Evolutionary conservation across 1,284 basidiomycete species (phyloP).

Genomic region (Boletus albobrunnescens): DNA sequence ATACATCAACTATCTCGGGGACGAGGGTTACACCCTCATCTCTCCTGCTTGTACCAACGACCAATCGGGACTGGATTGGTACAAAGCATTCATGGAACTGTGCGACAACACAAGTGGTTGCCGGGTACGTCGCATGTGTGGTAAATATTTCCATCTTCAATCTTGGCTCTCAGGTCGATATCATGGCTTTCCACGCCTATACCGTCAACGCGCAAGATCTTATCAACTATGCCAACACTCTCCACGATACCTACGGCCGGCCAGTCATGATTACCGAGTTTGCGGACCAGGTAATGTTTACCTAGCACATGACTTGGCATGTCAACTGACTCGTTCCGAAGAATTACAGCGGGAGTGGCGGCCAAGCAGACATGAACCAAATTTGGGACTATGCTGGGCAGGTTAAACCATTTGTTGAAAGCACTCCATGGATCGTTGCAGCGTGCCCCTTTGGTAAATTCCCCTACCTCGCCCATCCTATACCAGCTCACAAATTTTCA

Average conservation of each 20-base stretch:
- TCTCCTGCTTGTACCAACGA: constrained; percentile 68
- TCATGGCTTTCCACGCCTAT: constrained; percentile 59
- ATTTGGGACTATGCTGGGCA: constrained; percentile 53
- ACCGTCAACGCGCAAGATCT: constrained; percentile 46
- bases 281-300: constrained; percentile 51
- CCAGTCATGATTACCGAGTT: constrained; percentile 67
- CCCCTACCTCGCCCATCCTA: not conserved
- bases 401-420: constrained; percentile 54
- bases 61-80: constrained; percentile 54
- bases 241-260: constrained; percentile 46
- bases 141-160: not conserved
- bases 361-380: constrained; percentile 46
- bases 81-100: constrained; percentile 50
- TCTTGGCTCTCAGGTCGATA: constrained; percentile 43
- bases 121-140: constrained; percentile 40
- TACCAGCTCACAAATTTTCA: constrained; percentile 24
- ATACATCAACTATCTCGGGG: constrained; percentile 57
- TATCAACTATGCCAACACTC: constrained; percentile 47
- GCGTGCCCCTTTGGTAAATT: constrained; percentile 65
- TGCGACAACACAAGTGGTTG: constrained; percentile 42
- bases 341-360: constrained; percentile 55
- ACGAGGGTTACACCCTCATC: constrained; percentile 54
- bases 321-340: constrained; percentile 27
- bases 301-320: too few relatives aligned
- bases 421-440: constrained; percentile 45